phyloP scores from a whole-genome alignment of 2,329 filamentous ascomycete species.

The Chalara sp. region DNA sequence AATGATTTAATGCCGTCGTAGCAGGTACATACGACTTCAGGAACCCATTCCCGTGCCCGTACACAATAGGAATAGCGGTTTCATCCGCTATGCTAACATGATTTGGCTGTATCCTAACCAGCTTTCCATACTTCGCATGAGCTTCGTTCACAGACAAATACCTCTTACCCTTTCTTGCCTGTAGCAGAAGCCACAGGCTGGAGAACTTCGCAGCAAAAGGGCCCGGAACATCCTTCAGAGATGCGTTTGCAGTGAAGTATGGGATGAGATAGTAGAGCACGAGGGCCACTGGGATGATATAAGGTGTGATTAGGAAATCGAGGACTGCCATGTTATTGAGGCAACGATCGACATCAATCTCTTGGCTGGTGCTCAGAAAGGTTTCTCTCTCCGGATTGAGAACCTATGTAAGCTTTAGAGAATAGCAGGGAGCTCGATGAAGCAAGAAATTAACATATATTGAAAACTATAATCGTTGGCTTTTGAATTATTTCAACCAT shows the following conservation, averaged over 20 bases:
- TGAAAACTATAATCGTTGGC: too few relatives aligned
- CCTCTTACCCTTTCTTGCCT: slow-evolving; percentile 57
- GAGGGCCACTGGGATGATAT: slow-evolving; percentile 38
- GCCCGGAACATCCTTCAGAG: slow-evolving; percentile 36
- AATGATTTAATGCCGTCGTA: neutral
- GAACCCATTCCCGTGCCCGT: slow-evolving; percentile 74
- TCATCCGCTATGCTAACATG: slow-evolving; percentile 79
- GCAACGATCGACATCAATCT: too few relatives aligned
- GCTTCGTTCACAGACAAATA: slow-evolving; percentile 60
- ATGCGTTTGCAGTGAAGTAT: slow-evolving; percentile 24
- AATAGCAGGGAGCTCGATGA: too few relatives aligned
- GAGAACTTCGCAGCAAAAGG: slow-evolving; percentile 57
- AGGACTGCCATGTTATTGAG: slow-evolving; percentile 25
- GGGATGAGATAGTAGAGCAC: slow-evolving; percentile 29
- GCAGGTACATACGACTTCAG: slow-evolving; percentile 51
- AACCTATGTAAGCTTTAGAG: too few relatives aligned
- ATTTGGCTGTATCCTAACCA: slow-evolving; percentile 78
- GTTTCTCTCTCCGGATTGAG: too few relatives aligned
- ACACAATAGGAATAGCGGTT: slow-evolving; percentile 67
- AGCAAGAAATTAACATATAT: too few relatives aligned
- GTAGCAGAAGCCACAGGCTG: slow-evolving; percentile 72
- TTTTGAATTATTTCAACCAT: too few relatives aligned
- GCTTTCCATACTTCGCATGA: slow-evolving; percentile 66
- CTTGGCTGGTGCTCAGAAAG: too few relatives aligned
- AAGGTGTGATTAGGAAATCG: slow-evolving; percentile 38